phyloP scores from a whole-genome alignment of 2,329 filamentous ascomycete species.

The Talaromyces sp. region DNA sequence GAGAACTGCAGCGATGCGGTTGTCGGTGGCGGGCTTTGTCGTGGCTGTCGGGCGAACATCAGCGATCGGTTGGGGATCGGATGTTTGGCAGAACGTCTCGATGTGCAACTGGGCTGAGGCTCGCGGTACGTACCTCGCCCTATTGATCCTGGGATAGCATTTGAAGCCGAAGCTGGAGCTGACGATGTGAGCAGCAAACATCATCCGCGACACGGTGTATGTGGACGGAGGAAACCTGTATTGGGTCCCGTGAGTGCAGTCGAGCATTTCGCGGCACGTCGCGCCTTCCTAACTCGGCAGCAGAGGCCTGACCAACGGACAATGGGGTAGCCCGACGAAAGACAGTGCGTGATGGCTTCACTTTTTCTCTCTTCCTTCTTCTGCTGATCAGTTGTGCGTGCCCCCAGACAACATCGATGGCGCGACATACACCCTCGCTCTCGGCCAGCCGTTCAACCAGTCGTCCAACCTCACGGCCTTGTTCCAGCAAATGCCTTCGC shows the following conservation, averaged over 20 bases:
- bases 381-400: too few relatives aligned
- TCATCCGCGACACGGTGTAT: constrained; percentile 61
- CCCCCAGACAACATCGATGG: constrained; percentile 50
- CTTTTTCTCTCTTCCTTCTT: not conserved
- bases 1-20: not conserved
- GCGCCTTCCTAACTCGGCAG: constrained; percentile 6
- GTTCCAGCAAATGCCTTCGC: constrained; percentile 48
- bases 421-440: constrained; percentile 55
- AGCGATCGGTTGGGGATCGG: constrained; percentile 24
- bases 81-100: constrained; percentile 49
- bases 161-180: not conserved
- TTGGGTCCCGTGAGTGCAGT: constrained; percentile 43
- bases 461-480: constrained; percentile 51
- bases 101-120: constrained; percentile 56
- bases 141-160: not conserved
- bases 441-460: constrained; percentile 53
- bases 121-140: constrained; percentile 27
- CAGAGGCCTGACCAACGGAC: constrained; percentile 16
- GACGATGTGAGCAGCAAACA: constrained; percentile 42
- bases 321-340: constrained; percentile 1
- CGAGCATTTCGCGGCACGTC: not conserved
- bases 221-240: constrained; percentile 58
- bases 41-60: not conserved
- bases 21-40: not conserved
- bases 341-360: constrained; percentile 41